Conservation (phyloP, 495 filamentous ascomycete genomes). For the Hapsidospora chrysogenum region DNA sequence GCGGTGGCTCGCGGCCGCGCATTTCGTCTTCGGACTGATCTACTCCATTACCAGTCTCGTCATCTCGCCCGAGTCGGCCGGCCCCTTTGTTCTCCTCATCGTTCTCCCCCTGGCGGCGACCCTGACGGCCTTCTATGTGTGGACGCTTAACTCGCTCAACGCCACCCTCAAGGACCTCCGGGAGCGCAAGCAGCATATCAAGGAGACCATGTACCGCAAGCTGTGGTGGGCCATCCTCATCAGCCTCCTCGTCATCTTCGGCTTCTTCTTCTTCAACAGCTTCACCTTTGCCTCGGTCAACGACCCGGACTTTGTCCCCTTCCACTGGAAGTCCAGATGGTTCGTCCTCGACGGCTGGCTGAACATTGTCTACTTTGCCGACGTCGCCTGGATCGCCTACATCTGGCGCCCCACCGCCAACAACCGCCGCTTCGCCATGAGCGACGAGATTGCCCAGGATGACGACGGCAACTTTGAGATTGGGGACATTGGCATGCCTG, state of each 20-base stretch:
- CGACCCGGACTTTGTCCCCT: conserved; percentile 78
- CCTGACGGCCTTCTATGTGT: conserved; percentile 93
- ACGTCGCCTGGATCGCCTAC: conserved; percentile 87
- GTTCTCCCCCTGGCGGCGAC: conserved; percentile 86
- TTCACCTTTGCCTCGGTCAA: conserved; percentile 74
- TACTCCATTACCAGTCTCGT: conserved; percentile 83
- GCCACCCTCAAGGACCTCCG: conserved; percentile 88
- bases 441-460: conserved; percentile 96
- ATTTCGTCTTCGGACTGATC: conserved; percentile 90
- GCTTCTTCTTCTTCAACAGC: conserved; percentile 89
- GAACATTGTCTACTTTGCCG: conserved; percentile 87
- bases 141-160: conserved; percentile 93
- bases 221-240: conserved; percentile 95
- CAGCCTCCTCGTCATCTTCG: conserved; percentile 89
- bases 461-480: conserved; percentile 95
- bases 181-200: conserved; percentile 84
- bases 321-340: conserved; percentile 93
- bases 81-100: conserved; percentile 85
- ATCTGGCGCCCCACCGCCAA: conserved; percentile 94
- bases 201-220: conserved; percentile 93
- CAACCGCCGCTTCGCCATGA: conserved; percentile 96
- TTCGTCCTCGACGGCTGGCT: conserved; percentile 97
- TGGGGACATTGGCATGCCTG: conserved; percentile 63
- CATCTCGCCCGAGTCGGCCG: conserved; percentile 58
- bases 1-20: conserved; percentile 72